A percentile compares a stretch with the other conserved stretches of the same genome.
These are phyloP conservation scores for Amphichorda felina DNA, from an alignment of 2,329 filamentous ascomycete genomes.

Conservation along the genomic window DNA sequence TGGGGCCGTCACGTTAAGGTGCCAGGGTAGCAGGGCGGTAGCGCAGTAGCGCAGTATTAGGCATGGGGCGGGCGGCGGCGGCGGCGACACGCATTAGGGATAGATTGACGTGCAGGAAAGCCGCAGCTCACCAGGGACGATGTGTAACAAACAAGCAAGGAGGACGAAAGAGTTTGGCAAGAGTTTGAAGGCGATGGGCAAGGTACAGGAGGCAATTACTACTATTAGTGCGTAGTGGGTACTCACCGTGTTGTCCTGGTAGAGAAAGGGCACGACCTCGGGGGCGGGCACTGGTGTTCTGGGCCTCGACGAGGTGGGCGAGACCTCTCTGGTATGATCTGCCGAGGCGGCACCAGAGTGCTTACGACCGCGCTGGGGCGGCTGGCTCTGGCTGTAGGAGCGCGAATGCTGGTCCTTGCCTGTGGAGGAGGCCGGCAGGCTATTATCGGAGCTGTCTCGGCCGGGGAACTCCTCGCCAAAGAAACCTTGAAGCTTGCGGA, in stretches of 20 bases:
- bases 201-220: no score
- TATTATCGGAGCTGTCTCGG: slow-evolving; percentile 60
- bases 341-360: slow-evolving; percentile 65
- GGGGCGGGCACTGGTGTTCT: slow-evolving; percentile 79
- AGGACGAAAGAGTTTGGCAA: no score
- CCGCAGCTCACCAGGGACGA: no score
- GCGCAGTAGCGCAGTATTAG: no score
- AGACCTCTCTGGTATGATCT: slow-evolving; percentile 61
- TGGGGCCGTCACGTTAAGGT: no score
- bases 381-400: slow-evolving; percentile 47
- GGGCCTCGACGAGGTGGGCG: slow-evolving; percentile 65
- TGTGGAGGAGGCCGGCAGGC: slow-evolving; percentile 36
- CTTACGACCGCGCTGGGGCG: slow-evolving; percentile 59
- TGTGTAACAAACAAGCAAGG: no score
- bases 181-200: no score
- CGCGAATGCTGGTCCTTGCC: slow-evolving; percentile 51
- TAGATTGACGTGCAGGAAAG: no score
- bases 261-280: slow-evolving; percentile 95
- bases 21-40: no score
- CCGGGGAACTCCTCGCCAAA: slow-evolving; percentile 83
- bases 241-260: slow-evolving; percentile 62
- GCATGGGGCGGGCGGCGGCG: no score
- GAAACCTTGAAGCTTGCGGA: slow-evolving; percentile 80
- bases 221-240: no score
- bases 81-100: no score